Percentiles rank a stretch among this genome's conserved stretches.
phyloP scores from a whole-genome alignment of 805 yeast genomes.

The Priceomyces medius region DNA sequence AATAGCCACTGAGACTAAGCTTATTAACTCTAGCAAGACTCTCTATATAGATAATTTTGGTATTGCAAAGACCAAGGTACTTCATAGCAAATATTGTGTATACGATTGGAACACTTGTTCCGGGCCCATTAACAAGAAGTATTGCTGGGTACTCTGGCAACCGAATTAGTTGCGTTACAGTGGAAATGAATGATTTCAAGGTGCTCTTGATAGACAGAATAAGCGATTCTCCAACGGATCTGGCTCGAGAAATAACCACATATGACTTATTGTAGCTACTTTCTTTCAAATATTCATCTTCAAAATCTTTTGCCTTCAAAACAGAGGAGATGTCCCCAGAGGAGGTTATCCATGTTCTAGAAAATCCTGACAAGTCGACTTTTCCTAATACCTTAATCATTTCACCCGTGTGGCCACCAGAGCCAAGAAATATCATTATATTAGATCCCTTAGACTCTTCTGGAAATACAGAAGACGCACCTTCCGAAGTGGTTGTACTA shows the following conservation, averaged over 20 bases:
- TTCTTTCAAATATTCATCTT: constrained; percentile 17
- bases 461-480: constrained; percentile 6
- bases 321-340: constrained; percentile 54
- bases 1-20: constrained; percentile 73
- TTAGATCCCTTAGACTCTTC: constrained; percentile 16
- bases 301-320: constrained; percentile 37
- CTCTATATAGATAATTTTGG: constrained; percentile 76
- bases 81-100: constrained; percentile 53
- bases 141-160: constrained; percentile 39
- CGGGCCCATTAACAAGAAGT: constrained; percentile 75
- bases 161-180: constrained; percentile 24
- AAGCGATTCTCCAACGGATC: constrained; percentile 57
- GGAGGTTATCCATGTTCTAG: constrained; percentile 43
- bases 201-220: constrained; percentile 49
- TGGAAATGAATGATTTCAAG: constrained; percentile 30
- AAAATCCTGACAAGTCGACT: constrained; percentile 26
- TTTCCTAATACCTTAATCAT: constrained; percentile 68
- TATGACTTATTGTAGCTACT: constrained; percentile 17
- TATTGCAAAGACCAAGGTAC: constrained; percentile 42
- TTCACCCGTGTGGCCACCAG: constrained; percentile 97
- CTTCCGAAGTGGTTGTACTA: neutral
- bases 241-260: constrained; percentile 51
- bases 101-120: constrained; percentile 71
- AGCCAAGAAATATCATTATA: constrained; percentile 73
- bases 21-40: constrained; percentile 78